Evolutionary conservation across 192 early-diverging fungal species (phyloP).

Genomic region (Mortierella alpina): DNA sequence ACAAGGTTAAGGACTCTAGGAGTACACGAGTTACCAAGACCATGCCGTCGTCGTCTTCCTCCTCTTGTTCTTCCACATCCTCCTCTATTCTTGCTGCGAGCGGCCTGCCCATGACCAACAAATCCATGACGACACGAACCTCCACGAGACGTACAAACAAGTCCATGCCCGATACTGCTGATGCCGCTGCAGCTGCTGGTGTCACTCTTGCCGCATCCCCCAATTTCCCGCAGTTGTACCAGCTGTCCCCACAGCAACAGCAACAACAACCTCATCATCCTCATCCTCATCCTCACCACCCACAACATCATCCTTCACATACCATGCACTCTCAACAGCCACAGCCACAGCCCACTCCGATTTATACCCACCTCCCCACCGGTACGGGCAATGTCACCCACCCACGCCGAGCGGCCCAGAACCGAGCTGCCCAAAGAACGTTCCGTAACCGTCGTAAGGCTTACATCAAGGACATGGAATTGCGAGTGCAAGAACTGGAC

Average conservation of each 20-base stretch:
- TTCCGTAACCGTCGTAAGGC: constrained; percentile 89
- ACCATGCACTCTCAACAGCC: neutral
- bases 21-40: neutral
- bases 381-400: constrained; percentile 32
- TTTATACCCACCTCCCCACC: neutral
- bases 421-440: constrained; percentile 90
- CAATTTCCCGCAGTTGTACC: neutral
- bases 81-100: neutral
- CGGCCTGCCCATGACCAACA: neutral
- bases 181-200: neutral
- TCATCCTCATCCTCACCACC: neutral
- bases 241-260: neutral
- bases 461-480: constrained; percentile 85
- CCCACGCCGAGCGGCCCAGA: constrained; percentile 88
- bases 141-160: neutral
- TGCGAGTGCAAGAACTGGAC: constrained; percentile 71
- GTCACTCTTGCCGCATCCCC: neutral
- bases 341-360: neutral
- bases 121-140: neutral
- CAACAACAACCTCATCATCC: neutral
- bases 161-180: neutral
- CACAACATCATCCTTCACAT: neutral
- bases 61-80: neutral
- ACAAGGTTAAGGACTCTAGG: neutral
- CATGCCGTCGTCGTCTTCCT: neutral